These are phyloP conservation scores for Teunomyces atbi DNA, from an alignment of 805 yeast genomes.

Conservation along the genomic window DNA sequence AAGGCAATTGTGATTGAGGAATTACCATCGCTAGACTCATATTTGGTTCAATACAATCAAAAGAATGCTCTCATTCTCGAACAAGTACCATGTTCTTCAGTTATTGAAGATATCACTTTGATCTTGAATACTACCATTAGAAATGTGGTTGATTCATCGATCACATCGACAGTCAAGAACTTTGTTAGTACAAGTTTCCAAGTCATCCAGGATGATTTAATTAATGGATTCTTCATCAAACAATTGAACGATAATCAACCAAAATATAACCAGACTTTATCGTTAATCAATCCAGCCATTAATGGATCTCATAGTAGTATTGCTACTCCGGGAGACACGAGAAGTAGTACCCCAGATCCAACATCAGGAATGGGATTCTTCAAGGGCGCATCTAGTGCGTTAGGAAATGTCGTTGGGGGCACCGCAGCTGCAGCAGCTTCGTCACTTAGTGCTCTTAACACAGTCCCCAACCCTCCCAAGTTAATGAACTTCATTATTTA, in stretches of 20 bases:
- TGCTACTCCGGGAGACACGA: slow-evolving; percentile 22
- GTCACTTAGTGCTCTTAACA: slow-evolving; percentile 10
- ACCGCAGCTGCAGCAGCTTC: slow-evolving; percentile 23
- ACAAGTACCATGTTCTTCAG: slow-evolving; percentile 72
- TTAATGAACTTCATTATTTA: slow-evolving; percentile 62
- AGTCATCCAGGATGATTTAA: slow-evolving; percentile 61
- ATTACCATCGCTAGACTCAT: slow-evolving; percentile 9
- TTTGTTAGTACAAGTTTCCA: slow-evolving; percentile 56
- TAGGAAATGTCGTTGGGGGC: slow-evolving; percentile 41
- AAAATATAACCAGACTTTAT: slow-evolving; percentile 34
- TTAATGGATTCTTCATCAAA: slow-evolving; percentile 47
- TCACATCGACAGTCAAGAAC: slow-evolving; percentile 50
- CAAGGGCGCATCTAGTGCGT: slow-evolving; percentile 44
- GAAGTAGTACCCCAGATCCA: slow-evolving; percentile 29
- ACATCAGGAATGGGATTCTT: slow-evolving; percentile 31
- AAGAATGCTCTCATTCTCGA: slow-evolving; percentile 21
- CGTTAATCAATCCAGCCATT: slow-evolving; percentile 13
- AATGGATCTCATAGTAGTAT: slow-evolving; percentile 10
- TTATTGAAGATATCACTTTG: slow-evolving; percentile 80
- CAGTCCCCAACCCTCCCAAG: slow-evolving; percentile 40
- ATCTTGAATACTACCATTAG: slow-evolving; percentile 66
- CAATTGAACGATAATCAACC: slow-evolving; percentile 40
- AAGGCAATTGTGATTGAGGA: slow-evolving; percentile 81
- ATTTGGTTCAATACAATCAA: not conserved
- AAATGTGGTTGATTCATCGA: slow-evolving; percentile 72